phyloP scores from a whole-genome alignment of 305 asterid species.

The Solanum hybrid region DNA sequence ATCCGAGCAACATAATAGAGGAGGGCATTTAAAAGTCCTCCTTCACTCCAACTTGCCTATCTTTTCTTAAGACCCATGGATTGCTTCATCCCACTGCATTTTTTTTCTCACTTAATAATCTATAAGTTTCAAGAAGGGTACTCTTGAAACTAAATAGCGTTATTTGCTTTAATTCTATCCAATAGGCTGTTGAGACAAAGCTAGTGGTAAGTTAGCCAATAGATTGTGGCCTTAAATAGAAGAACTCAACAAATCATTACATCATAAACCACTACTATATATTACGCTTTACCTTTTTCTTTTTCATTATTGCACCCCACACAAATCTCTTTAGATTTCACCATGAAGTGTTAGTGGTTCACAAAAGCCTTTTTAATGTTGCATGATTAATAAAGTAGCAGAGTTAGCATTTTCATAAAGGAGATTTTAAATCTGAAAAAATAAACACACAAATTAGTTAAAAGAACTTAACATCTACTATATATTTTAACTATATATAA shows the following conservation, averaged over 20 bases:
- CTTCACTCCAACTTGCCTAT: constrained; percentile 14
- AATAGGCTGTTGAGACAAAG: constrained; percentile 7
- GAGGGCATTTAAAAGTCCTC: constrained; percentile 3
- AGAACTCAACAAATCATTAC: constrained; percentile 12
- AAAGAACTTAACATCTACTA: background rate
- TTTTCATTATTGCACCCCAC: constrained; percentile 7
- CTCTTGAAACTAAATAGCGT: constrained; percentile 8
- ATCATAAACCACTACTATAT: constrained; percentile 22
- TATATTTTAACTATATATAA: too few species aligned
- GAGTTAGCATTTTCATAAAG: background rate
- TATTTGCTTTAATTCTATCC: background rate
- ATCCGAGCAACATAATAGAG: background rate
- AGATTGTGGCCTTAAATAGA: constrained; percentile 26
- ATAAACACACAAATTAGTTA: background rate
- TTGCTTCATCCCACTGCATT: constrained; percentile 29
- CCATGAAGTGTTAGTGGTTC: constrained; percentile 17
- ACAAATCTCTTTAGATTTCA: constrained; percentile 12
- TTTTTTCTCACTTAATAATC: background rate
- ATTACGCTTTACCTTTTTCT: background rate
- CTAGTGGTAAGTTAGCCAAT: constrained; percentile 3
- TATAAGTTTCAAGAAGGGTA: background rate
- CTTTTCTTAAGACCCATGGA: constrained; percentile 25
- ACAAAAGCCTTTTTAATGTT: background rate
- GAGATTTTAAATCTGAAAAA: too few species aligned
- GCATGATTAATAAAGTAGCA: background rate